Base-by-base conservation (phyloP, 768 basidiomycete species). In the Collybia sp. region DNA sequence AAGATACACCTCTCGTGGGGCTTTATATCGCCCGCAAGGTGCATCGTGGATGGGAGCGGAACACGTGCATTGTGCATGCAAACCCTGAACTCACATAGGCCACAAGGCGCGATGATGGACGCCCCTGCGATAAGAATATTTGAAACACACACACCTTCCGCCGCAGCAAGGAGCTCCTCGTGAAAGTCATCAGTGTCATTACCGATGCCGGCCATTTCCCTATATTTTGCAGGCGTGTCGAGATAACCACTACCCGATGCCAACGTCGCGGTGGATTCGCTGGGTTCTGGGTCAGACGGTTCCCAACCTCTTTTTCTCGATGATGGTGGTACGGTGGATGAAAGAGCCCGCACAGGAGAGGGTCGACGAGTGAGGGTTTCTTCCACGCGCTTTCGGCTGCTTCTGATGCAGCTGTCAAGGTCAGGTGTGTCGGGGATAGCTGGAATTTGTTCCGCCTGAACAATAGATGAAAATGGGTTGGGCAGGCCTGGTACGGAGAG, bases 141-240 rank as follows among this genome's bases (percentile, higher is more conserved):
- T 37, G 41, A 48, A 51, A 42, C 19, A 40, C 41, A 37, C 40
- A 44, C 49, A 50, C 40, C 15, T 42, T 30, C 35, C n/a, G 32
- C 18, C 20, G 35, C 25, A 31, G 32, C 43, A 34, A 36, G 51
- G 12, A 36, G 45, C 42, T 60, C 52, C 36, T 61, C 59, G 48
- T 63, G 56, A 40, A 57, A 51, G 50, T 53, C 65, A 68, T 53
- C 46, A 25, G 25, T 8, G 8, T 25, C 25, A 71, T 71, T 52
- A 69, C 70, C 37, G 51, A 53, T 49, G 67, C 45, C 49, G 16
- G 74, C 75, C 56, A 69, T 66, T 37, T 79, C 73, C 49, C 75
- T 70, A 57, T 83, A 82, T 61, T 80, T 80, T 40, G 80, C 73
- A 33, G 82, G 84, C 0, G 83, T 82, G 58, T 86, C 81, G 32